These are phyloP conservation scores for Beta macrorhiza DNA, from an alignment of 179 eudicot species.

Conservation along the genomic window DNA sequence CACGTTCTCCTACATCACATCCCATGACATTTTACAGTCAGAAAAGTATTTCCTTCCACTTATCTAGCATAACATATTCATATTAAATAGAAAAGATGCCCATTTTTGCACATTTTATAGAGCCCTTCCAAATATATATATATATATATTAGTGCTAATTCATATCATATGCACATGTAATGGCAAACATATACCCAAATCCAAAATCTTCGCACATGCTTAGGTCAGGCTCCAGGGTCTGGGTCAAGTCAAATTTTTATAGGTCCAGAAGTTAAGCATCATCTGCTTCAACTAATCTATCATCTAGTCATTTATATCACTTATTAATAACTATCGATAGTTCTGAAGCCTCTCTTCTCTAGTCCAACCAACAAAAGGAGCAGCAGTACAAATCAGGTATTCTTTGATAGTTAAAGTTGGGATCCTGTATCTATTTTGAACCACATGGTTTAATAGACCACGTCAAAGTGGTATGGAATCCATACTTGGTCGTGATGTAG, in stretches of 20 bases:
- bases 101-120: neutral
- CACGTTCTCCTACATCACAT: conserved; percentile 50
- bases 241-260: neutral
- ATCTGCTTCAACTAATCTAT: neutral
- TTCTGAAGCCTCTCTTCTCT: conserved; percentile 4
- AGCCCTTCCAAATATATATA: neutral
- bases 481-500: neutral
- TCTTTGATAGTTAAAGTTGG: neutral
- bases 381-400: neutral
- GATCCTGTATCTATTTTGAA: neutral
- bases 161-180: neutral
- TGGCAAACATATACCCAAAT: neutral
- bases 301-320: neutral
- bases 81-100: neutral
- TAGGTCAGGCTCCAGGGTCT: neutral
- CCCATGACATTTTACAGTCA: neutral
- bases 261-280: neutral
- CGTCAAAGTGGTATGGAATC: neutral
- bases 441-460: conserved; percentile 1
- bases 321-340: neutral
- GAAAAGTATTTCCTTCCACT: neutral
- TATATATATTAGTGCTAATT: neutral
- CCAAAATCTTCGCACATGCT: neutral
- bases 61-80: neutral
- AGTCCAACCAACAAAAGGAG: neutral